These are phyloP conservation scores for Ormosia semicastrata DNA, from an alignment of 306 rosid species.

Conservation along the genomic window DNA sequence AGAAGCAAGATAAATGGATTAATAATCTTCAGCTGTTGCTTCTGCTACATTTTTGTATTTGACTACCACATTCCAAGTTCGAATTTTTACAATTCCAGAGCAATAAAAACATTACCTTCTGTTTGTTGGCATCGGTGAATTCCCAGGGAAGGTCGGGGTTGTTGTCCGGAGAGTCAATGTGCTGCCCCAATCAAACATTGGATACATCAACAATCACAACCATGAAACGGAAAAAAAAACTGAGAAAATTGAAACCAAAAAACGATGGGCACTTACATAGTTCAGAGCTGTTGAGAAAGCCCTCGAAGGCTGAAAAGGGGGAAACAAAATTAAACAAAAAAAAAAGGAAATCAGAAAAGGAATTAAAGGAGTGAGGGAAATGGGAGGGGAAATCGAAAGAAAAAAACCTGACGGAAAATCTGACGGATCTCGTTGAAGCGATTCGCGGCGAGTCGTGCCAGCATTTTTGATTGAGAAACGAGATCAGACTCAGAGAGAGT, in stretches of 20 bases:
- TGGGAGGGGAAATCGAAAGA: slow-evolving; percentile 17
- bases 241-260: neutral
- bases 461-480: slow-evolving; percentile 54
- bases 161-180: slow-evolving; percentile 84
- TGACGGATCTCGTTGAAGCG: slow-evolving; percentile 82
- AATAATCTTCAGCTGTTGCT: neutral
- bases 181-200: slow-evolving; percentile 49
- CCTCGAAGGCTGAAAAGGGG: slow-evolving; percentile 59
- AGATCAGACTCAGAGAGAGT: slow-evolving; percentile 17
- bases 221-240: neutral
- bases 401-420: slow-evolving; percentile 71
- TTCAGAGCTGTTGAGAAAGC: slow-evolving; percentile 89
- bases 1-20: neutral
- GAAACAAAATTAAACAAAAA: neutral
- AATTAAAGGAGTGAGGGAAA: slow-evolving; percentile 8
- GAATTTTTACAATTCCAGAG: neutral
- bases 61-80: neutral
- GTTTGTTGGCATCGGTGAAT: slow-evolving; percentile 58
- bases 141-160: slow-evolving; percentile 82
- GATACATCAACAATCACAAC: neutral
- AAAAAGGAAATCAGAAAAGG: neutral
- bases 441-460: slow-evolving; percentile 73
- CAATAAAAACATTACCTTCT: slow-evolving; percentile 46
- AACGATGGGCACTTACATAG: slow-evolving; percentile 54
- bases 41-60: neutral